Evolutionary conservation across 179 eudicot genomes (phyloP), one percentile per base, ranked within the genome.

Genomic region (Dionaea muscipula): DNA sequence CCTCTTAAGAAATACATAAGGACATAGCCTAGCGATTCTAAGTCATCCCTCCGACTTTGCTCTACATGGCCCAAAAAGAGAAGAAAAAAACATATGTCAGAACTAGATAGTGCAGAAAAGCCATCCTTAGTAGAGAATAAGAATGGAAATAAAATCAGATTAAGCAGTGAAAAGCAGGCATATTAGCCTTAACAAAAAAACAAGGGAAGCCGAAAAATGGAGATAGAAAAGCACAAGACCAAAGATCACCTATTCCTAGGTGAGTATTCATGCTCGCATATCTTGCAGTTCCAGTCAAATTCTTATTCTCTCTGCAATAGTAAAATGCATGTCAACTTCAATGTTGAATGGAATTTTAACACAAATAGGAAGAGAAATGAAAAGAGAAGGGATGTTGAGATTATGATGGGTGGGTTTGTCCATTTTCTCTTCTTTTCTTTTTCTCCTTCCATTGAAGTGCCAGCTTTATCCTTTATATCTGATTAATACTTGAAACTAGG

Each of bases 251-350:
- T 49, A 60, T 60, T 14, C 90, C 90, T 50, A 83, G 79, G 72
- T 83, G 90, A 56, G 90, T 80, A 62, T 83, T 83, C 81, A 80
- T 74, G 78, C 91, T 83, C 7, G 91, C 91, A 73, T 80, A 80
- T 76, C 86, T 75, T 61, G 91, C 91, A 37, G 91, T 83, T 20
- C 91, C 91, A 0, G 91, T 83, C 76, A 83, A 75, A 71, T 80
- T 83, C 68, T 83, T 83, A 61, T 83, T 83, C 72, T 83, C 90
- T 68, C 90, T 83, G 77, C 74, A 77, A 20, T 25, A 53, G 18
- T 21, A 56, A 50, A 15, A 40, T 14, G 28, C 25, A 37, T 6
- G 40, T 24, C 22, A 61, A 55, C 40, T 54, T 15, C 26, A 46
- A 21, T 13, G 21, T 10, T 26, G 37, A 59, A 16, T 53, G 46